Conservation (phyloP, 169 alveolate genomes). For the Cryptosporidium xiaoi region DNA sequence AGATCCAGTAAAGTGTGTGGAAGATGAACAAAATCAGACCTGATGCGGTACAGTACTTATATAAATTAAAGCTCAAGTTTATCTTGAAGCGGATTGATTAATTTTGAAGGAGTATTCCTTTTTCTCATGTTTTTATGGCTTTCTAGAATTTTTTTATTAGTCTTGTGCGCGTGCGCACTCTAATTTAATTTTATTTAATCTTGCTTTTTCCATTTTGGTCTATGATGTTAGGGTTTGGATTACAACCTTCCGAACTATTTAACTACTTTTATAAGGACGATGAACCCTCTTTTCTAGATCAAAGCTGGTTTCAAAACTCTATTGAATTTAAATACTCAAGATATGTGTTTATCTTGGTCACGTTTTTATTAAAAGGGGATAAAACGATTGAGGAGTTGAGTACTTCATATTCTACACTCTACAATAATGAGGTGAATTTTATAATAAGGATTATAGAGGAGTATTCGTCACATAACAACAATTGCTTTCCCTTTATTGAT, state of each 20-base stretch:
- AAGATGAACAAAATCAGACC: background rate
- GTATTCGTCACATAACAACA: background rate
- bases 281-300: background rate
- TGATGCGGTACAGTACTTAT: too few relatives aligned
- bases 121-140: too few relatives aligned
- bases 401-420: background rate
- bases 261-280: constrained; percentile 25
- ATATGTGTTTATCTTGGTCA: constrained; percentile 3
- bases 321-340: constrained; percentile 27
- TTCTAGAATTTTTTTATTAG: constrained; percentile 2
- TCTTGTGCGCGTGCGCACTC: constrained; percentile 28
- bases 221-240: background rate
- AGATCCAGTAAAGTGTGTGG: background rate
- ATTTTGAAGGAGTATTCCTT: too few relatives aligned
- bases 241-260: constrained; percentile 11
- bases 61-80: too few relatives aligned
- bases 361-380: constrained; percentile 11
- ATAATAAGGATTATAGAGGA: background rate
- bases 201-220: background rate
- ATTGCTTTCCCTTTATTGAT: background rate
- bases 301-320: constrained; percentile 5
- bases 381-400: background rate
- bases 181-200: background rate
- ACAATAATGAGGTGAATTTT: background rate
- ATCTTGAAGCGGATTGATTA: too few relatives aligned